Conservation (phyloP, 1,284 basidiomycete genomes). For the Leccinum solheimii region DNA sequence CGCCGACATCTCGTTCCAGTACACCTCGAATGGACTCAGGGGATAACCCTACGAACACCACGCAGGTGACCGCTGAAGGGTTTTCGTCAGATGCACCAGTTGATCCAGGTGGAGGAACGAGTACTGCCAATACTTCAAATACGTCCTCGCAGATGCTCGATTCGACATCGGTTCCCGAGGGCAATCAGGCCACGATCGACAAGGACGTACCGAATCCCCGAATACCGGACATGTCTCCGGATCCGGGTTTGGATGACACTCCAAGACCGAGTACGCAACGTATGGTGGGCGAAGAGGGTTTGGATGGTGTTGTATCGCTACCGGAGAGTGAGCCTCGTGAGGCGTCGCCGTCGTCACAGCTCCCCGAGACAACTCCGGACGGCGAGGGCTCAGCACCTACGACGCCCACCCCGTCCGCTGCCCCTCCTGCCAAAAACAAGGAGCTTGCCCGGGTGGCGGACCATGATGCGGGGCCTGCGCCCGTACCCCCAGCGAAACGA, state of each 20-base stretch:
- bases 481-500: conserved; percentile 22
- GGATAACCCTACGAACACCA: not conserved
- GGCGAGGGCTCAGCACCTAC: conserved; percentile 1
- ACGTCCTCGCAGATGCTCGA: conserved; percentile 9
- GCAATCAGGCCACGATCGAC: not conserved
- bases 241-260: conserved; percentile 17
- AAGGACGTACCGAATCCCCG: not conserved
- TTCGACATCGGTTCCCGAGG: conserved; percentile 1
- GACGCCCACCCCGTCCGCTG: not conserved
- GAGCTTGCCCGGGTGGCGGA: conserved; percentile 27
- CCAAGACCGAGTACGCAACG: conserved; percentile 17
- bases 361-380: conserved; percentile 8
- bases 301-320: not conserved
- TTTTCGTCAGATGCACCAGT: conserved; percentile 11
- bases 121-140: not conserved
- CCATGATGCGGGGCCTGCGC: conserved; percentile 12
- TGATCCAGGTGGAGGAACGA: conserved; percentile 26
- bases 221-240: not conserved
- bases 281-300: not conserved
- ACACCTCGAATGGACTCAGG: conserved; percentile 24
- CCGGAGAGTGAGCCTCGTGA: conserved; percentile 8
- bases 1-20: conserved; percentile 13
- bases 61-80: not conserved
- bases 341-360: not conserved
- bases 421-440: conserved; percentile 21